Base-by-base conservation (phyloP, 1,284 basidiomycete species). In the Cronartium quercuum region DNA sequence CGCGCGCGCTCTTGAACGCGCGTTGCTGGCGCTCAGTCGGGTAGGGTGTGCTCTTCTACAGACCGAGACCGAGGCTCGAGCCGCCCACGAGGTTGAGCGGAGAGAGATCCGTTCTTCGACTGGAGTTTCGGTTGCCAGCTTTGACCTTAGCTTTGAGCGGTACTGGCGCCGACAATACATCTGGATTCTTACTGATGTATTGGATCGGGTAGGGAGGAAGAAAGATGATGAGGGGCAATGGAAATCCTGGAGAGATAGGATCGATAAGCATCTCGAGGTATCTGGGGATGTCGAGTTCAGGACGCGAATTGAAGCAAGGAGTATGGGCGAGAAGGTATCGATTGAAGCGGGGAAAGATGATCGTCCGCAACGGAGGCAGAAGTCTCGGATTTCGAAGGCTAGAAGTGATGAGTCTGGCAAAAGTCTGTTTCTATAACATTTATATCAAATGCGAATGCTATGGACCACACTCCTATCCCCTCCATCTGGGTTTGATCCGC, bases 151-250 rank as follows among this genome's bases (percentile, higher is more conserved):
- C 37, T 44, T 73, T 61, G 65, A 66, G n/a, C 24, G 29, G 7
- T 67, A 75, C 24, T 75, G 64, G 71, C 15, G 18, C 7, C 29
- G 61, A 24, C 71, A 74, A 37, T 74, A 42, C 34, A 10, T 74
- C 35, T 74, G 64, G 63, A 57, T 74, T 15, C 29, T 57, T 21
- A 66, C 64, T 4, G 63, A 74, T 60, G 41, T 74, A 15, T 58
- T 74, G 15, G 71, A 74, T 47, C 61, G 62, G 18, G 18, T 71
- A 1, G 35, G 63, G 15, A 34, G 21, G 9, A 41, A 62, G 2
- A 24, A n/a, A 9, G 62, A 73, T 6, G 24, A 29, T 21, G 35
- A 34, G 4, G 44, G 38, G 9, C 21, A 24, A 7, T 65, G 61
- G 47, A 40, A 37, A 21, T 9, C 29, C 18, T 73, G 69, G 69